phyloP scores from a whole-genome alignment of 495 filamentous ascomycete genomes.

The Echria macrotheca region DNA sequence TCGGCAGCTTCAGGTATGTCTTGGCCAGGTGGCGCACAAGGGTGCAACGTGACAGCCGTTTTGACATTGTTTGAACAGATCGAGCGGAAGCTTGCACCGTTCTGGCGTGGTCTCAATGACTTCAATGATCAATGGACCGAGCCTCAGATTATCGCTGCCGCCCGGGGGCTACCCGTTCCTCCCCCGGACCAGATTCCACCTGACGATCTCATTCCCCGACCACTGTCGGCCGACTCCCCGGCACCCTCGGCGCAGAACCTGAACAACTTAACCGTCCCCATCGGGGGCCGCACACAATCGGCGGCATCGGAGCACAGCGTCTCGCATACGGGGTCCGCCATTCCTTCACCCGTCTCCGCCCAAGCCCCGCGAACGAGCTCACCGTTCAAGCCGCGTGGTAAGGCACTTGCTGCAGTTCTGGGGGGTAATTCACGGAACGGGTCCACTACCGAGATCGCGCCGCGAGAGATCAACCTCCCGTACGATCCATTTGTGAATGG shows the following conservation, averaged over 20 bases:
- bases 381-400: constrained; percentile 59
- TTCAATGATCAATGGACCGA: constrained; percentile 87
- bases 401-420: constrained; percentile 76
- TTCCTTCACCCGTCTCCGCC: constrained; percentile 54
- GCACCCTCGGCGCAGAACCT: constrained; percentile 38
- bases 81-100: constrained; percentile 86
- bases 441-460: constrained; percentile 61
- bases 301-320: constrained; percentile 59
- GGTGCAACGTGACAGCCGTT: too few relatives aligned
- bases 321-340: constrained; percentile 44
- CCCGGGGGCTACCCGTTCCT: constrained; percentile 77
- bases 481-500: constrained; percentile 87
- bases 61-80: constrained; percentile 62
- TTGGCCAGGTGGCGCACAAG: too few relatives aligned
- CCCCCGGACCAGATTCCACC: constrained; percentile 73
- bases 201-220: constrained; percentile 53
- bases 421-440: constrained; percentile 62
- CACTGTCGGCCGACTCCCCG: constrained; percentile 34
- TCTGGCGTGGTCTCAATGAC: constrained; percentile 91
- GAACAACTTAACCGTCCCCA: constrained; percentile 68
- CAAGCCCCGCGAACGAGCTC: constrained; percentile 27
- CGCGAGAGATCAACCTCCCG: constrained; percentile 73
- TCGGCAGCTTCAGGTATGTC: too few relatives aligned
- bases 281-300: constrained; percentile 68
- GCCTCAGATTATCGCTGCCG: constrained; percentile 86